Evolutionary conservation across 2,329 filamentous ascomycete species (phyloP).

Genomic region (Fusarium odoratissimum): DNA sequence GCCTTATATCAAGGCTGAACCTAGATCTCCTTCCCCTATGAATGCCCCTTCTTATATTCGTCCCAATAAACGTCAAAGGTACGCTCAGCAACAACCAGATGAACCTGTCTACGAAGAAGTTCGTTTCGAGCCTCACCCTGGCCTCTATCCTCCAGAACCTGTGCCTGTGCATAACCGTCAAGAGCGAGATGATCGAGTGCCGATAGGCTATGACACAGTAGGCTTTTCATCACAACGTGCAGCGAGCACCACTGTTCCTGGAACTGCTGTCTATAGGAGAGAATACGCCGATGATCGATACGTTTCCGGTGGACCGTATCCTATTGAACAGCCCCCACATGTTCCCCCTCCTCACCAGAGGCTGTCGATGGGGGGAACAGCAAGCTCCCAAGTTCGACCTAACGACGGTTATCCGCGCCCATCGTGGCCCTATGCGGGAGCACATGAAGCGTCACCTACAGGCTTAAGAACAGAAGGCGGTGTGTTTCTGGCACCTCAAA

Average conservation of each 20-base stretch:
- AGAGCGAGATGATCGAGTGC: constrained; percentile 48
- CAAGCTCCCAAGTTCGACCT: constrained; percentile 54
- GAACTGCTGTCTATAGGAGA: constrained; percentile 48
- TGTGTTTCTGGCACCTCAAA: constrained; percentile 62
- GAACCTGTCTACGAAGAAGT: constrained; percentile 51
- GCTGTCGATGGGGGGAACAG: constrained; percentile 25
- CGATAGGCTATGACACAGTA: constrained; percentile 50
- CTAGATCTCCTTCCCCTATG: constrained; percentile 71
- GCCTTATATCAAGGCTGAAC: constrained; percentile 72
- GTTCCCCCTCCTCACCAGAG: constrained; percentile 50
- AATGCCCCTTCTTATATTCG: constrained; percentile 63
- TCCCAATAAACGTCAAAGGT: constrained; percentile 68
- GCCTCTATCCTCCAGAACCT: constrained; percentile 51
- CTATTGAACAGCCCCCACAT: constrained; percentile 54
- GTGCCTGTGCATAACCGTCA: constrained; percentile 47
- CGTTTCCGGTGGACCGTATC: constrained; percentile 45
- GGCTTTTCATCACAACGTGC: constrained; percentile 41
- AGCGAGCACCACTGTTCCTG: constrained; percentile 42
- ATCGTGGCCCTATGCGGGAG: constrained; percentile 58
- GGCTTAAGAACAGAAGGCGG: constrained; percentile 62
- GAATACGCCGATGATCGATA: constrained; percentile 51
- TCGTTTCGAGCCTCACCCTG: constrained; percentile 55
- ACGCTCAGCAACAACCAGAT: constrained; percentile 55
- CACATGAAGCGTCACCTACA: constrained; percentile 56
- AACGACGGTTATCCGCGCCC: constrained; percentile 56